Evolutionary conservation across 108 stramenopile genomes (phyloP).

Genomic region (Stephanodiscus minutulus): DNA sequence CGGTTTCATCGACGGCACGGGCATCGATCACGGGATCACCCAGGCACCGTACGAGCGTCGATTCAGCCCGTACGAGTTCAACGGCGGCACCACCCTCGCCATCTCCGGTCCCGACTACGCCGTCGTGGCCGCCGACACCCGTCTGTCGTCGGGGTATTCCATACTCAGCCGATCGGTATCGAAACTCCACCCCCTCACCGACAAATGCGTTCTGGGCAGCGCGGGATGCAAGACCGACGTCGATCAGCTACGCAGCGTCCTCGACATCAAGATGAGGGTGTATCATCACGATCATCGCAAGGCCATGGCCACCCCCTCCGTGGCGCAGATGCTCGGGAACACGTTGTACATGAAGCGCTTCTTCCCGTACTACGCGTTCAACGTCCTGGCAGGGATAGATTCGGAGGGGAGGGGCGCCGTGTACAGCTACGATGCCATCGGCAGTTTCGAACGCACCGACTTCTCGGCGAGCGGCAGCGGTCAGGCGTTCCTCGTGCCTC

Average conservation of each 20-base stretch:
- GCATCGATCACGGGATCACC: constrained; percentile 77
- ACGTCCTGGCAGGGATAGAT: constrained; percentile 96
- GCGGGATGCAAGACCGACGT: constrained; percentile 98
- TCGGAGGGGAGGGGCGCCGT: constrained; percentile 95
- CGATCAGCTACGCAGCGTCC: constrained; percentile 87
- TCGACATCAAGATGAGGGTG: constrained; percentile 88
- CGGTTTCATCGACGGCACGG: constrained; percentile 30
- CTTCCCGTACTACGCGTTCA: constrained; percentile 99
- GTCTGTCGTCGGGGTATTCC: constrained; percentile 90
- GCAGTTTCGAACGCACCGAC: constrained; percentile 90
- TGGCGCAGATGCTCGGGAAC: constrained; percentile 95
- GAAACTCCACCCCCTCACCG: constrained; percentile 84
- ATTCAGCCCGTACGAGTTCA: constrained; percentile 93
- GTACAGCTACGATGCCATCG: constrained; percentile 98
- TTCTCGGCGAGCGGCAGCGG: constrained; percentile 89
- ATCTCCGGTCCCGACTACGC: constrained; percentile 92
- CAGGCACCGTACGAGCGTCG: constrained; percentile 82
- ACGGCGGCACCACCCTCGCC: constrained; percentile 90
- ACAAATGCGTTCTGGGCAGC: constrained; percentile 88
- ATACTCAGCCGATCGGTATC: constrained; percentile 89
- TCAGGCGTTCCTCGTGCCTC: constrained; percentile 88
- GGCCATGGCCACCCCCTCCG: constrained; percentile 90
- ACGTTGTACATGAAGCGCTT: constrained; percentile 97
- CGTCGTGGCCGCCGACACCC: constrained; percentile 96
- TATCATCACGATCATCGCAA: constrained; percentile 96